Conservation (phyloP, 306 rosid genomes). For the Pyrus betulifolia region DNA sequence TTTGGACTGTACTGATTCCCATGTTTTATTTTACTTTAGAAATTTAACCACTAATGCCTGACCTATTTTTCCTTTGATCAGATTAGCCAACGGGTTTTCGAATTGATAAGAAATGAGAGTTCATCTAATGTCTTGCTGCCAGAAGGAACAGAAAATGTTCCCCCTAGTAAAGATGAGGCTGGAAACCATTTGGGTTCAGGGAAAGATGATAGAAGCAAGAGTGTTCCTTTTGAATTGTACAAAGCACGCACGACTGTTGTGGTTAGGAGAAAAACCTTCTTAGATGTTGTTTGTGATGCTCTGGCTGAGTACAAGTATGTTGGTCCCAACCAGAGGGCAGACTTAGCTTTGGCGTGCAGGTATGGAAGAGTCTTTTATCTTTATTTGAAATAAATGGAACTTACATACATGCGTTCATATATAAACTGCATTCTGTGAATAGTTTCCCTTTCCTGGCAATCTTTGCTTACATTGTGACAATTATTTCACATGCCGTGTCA, state of each 20-base stretch:
- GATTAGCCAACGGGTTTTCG: conserved; percentile 84
- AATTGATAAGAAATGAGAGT: conserved; percentile 42
- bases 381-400: neutral
- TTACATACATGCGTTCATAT: neutral
- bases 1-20: neutral
- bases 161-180: conserved; percentile 23
- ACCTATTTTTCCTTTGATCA: conserved; percentile 32
- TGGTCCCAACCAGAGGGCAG: conserved; percentile 87
- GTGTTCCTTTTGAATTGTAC: conserved; percentile 74
- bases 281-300: conserved; percentile 73
- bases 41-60: neutral
- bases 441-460: neutral
- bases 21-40: neutral
- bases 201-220: conserved; percentile 34
- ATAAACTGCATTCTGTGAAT: neutral
- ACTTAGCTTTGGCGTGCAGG: conserved; percentile 88
- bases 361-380: conserved; percentile 19
- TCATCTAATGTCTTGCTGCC: conserved; percentile 33
- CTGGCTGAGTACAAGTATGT: conserved; percentile 83
- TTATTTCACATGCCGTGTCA: neutral
- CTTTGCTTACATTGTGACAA: neutral
- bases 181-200: conserved; percentile 20
- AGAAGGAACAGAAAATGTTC: conserved; percentile 22
- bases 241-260: conserved; percentile 69
- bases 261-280: conserved; percentile 52